Conservation (phyloP, 345 rosid genomes). For the Adansonia digitata region DNA sequence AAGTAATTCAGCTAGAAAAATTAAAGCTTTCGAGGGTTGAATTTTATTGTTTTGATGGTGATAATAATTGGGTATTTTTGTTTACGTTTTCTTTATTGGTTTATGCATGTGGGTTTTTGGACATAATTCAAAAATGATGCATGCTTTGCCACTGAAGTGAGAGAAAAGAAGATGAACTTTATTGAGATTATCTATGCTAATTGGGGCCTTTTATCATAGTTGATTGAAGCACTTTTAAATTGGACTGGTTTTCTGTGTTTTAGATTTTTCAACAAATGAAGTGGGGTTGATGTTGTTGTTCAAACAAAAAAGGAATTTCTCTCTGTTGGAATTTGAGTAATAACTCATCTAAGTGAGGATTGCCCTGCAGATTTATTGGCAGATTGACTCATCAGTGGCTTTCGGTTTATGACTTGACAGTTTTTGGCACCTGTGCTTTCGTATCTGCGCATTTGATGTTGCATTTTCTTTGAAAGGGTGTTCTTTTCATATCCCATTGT, state of each 20-base stretch:
- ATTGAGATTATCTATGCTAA: background rate
- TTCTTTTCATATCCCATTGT: background rate
- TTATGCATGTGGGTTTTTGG: constrained; percentile 14
- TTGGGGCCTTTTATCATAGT: background rate
- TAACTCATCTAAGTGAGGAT: background rate
- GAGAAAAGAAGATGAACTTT: background rate
- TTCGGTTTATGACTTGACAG: constrained; percentile 5
- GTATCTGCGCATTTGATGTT: constrained; percentile 2
- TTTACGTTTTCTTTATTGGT: background rate
- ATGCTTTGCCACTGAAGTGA: background rate
- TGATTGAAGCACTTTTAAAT: constrained; percentile 10
- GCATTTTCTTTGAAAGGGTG: constrained; percentile 20
- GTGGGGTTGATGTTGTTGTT: constrained; percentile 20
- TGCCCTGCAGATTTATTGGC: background rate
- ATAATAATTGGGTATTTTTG: constrained; percentile 1
- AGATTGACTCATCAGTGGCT: constrained; percentile 9
- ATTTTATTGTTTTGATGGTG: constrained; percentile 3
- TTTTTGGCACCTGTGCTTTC: background rate
- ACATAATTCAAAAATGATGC: constrained; percentile 53
- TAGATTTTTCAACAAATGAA: background rate
- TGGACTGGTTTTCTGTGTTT: constrained; percentile 1
- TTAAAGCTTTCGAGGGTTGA: constrained; percentile 7
- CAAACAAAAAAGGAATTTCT: constrained; percentile 17
- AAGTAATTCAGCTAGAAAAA: constrained; percentile 1
- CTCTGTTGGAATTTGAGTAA: constrained; percentile 11